phyloP scores from a whole-genome alignment of 805 yeast genomes.

The Clavispora carvajalis region DNA sequence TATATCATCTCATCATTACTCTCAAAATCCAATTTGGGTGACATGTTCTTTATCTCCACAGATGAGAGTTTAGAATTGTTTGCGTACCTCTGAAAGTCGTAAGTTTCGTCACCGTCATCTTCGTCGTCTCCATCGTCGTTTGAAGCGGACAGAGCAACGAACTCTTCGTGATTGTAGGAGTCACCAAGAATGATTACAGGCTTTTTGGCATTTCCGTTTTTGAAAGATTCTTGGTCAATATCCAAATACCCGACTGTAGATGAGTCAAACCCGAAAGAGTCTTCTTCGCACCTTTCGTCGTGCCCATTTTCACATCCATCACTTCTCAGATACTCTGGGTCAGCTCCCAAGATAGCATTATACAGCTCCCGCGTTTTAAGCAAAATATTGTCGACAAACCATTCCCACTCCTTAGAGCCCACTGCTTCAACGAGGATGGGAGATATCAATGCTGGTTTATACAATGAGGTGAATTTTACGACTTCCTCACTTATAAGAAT shows the following conservation, averaged over 20 bases:
- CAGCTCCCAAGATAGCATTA: conserved; percentile 52
- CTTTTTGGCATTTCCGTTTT: conserved; percentile 7
- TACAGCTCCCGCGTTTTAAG: conserved; percentile 51
- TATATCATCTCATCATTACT: conserved; percentile 14
- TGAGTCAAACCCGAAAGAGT: conserved; percentile 24
- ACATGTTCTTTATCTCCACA: conserved; percentile 25
- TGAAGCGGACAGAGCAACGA: conserved; percentile 18
- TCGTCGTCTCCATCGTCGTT: background rate
- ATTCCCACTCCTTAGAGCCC: conserved; percentile 35
- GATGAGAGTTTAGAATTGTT: conserved; percentile 15
- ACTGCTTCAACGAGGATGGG: conserved; percentile 61
- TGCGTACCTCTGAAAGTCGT: conserved; percentile 16
- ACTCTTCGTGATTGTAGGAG: conserved; percentile 28
- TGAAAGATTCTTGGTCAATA: conserved; percentile 24
- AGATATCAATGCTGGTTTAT: conserved; percentile 56
- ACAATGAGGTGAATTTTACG: conserved; percentile 72
- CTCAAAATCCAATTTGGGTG: conserved; percentile 21
- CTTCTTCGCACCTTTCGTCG: conserved; percentile 5
- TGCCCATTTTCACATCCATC: conserved; percentile 5
- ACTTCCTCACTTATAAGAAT: conserved; percentile 93
- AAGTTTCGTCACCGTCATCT: conserved; percentile 8
- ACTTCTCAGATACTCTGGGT: conserved; percentile 12
- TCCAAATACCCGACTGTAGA: conserved; percentile 37
- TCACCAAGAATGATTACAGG: conserved; percentile 32
- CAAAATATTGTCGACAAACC: conserved; percentile 44